Evolutionary conservation across 352 stramenopile genomes (phyloP), one percentile per base, ranked within the genome.

Genomic region (Globisporangium abappressorium): DNA sequence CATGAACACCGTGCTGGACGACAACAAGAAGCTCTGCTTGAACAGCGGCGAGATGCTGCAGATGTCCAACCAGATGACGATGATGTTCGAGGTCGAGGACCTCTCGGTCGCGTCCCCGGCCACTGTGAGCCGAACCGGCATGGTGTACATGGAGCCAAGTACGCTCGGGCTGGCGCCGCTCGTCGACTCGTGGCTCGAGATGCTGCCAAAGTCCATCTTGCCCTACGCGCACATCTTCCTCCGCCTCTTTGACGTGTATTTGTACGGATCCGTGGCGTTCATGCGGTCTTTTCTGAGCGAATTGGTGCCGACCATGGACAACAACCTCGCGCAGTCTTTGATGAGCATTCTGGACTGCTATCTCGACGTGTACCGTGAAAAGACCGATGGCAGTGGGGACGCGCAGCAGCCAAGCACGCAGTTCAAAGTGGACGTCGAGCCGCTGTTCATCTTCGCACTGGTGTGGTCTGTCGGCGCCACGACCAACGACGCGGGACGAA

Each of bases 81-180:
- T 99, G 95, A 98, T 99, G 92, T 99, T 99, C 62, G 95, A 99
- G 72, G 91, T 97, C n/a, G 93, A 98, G 70, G 95, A 99, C 64
- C 76, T 98, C 1, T 94, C 84, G 0, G 93, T 98, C 1, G 95
- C 95, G 20, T 98, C 94, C 3, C 95, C 95, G 0, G 95, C 95
- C 38, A 98, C 95, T 3, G 95, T 98, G 11, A 97, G 88, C 55
- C 93, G 95, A 2, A 97, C 96, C 1, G 95, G 95, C 14, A 98
- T 98, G 85, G 96, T 98, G 33, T 98, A 98, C 80, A 98, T 98
- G 93, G 93, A 98, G 68, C 94, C 95, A 0, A 96, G 87, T 33
- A 95, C 91, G 2, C 80, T 99, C 14, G 95, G 95, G 0, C 78
- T 96, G 2, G 87, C 86, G 2, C 81, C 93, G 20, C 68, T 98